Evolutionary conservation across 1,139 yeast species (phyloP).

Genomic region (Petasospora rhodanensis): DNA sequence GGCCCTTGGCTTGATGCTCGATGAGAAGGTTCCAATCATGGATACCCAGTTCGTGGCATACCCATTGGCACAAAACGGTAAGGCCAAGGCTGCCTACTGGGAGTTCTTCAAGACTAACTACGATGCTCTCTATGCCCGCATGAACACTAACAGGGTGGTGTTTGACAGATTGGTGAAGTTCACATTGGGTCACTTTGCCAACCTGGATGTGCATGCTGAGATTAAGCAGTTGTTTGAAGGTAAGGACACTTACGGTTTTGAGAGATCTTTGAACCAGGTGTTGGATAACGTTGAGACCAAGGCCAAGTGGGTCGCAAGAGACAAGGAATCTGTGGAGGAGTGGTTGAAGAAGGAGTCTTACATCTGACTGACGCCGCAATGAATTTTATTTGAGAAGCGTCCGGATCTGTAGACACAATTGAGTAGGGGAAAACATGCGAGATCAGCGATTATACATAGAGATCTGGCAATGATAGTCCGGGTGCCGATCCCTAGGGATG

Average conservation of each 20-base stretch:
- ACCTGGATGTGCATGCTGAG: slow-evolving; percentile 39
- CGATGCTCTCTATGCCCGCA: slow-evolving; percentile 39
- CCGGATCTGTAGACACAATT: no score
- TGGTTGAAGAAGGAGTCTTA: slow-evolving; percentile 17
- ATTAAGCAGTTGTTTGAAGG: slow-evolving; percentile 47
- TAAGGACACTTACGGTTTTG: slow-evolving; percentile 57
- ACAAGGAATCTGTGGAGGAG: slow-evolving; percentile 42
- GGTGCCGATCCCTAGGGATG: no score
- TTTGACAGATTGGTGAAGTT: slow-evolving; percentile 60
- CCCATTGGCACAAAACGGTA: slow-evolving; percentile 47
- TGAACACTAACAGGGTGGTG: slow-evolving; percentile 55
- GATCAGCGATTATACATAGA: no score
- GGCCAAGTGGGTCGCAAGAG: slow-evolving; percentile 53
- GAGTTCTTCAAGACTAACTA: slow-evolving; percentile 51
- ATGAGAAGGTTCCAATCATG: slow-evolving; percentile 55
- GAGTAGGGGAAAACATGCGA: no score
- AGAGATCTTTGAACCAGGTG: slow-evolving; percentile 52
- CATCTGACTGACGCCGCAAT: not conserved
- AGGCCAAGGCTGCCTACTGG: slow-evolving; percentile 51
- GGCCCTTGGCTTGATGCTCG: slow-evolving; percentile 24
- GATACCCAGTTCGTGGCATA: slow-evolving; percentile 53
- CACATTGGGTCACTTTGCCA: slow-evolving; percentile 45
- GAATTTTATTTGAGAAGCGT: no score
- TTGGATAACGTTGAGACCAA: slow-evolving; percentile 49
- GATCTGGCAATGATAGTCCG: no score